Evolutionary conservation across 2,329 filamentous ascomycete species (phyloP).

Genomic region (Pseudopithomyces chartarum): DNA sequence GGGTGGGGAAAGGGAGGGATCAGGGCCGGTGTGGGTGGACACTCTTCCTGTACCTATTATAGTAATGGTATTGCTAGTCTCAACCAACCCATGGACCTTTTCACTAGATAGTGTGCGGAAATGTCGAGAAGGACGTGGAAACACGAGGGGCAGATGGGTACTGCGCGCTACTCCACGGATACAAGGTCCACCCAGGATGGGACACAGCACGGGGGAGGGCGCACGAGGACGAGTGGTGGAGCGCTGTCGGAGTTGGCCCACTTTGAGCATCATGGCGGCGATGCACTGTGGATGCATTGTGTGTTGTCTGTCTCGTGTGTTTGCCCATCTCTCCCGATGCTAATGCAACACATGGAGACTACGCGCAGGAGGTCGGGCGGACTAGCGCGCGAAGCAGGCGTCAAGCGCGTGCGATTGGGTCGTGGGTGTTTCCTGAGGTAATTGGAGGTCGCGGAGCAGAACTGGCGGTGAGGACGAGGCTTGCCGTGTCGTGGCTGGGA

Average conservation of each 20-base stretch:
- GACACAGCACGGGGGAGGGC: not conserved
- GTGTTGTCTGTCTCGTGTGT: constrained; percentile 6
- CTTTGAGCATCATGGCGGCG: constrained; percentile 8
- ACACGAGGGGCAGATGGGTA: constrained; percentile 1
- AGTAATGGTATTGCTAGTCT: constrained; percentile 7
- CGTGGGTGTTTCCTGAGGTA: not conserved
- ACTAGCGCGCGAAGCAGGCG: constrained; percentile 17
- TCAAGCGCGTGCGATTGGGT: constrained; percentile 14
- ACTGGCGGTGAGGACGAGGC: constrained; percentile 22
- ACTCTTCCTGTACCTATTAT: constrained; percentile 16
- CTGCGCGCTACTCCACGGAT: not conserved
- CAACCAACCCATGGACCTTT: not conserved
- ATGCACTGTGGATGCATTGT: constrained; percentile 6
- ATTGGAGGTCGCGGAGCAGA: constrained; percentile 15
- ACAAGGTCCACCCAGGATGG: not conserved
- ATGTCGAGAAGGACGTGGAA: not conserved
- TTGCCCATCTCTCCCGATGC: constrained; percentile 8
- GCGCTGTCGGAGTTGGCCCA: constrained; percentile 5
- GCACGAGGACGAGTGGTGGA: not conserved
- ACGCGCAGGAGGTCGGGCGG: constrained; percentile 4
- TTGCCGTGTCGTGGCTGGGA: constrained; percentile 32
- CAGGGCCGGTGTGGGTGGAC: constrained; percentile 23
- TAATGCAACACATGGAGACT: constrained; percentile 17
- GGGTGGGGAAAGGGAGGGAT: constrained; percentile 19
- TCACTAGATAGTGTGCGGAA: constrained; percentile 3